Base-by-base conservation (phyloP, 1,284 basidiomycete genomes). In the Heterobasidion annosum region DNA sequence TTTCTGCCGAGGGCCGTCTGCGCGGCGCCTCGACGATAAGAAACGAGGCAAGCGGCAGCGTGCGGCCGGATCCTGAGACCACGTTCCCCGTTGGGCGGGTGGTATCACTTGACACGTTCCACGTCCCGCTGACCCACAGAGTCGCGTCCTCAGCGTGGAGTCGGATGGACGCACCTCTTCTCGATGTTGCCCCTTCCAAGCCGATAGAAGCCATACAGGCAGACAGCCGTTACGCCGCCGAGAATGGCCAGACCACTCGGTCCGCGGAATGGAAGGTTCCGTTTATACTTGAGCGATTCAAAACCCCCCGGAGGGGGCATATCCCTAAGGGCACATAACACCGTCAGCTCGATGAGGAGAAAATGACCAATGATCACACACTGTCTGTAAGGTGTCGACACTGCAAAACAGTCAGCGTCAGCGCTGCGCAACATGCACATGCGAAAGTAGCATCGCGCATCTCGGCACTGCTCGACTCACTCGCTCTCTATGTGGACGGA, bases 301-400 rank as follows among this genome's bases (percentile, higher is more conserved):
- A 97, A 99, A 5, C 96, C 96, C 60, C 93, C 95, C 49, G 84
- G 65, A 48, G 96, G 95, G 64, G 95, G 95, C 83, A 99, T 90
- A 69, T 99, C 96, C 73, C 96, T 98, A 67, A n/a, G 34, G 12
- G 13, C n/a, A 47, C 45, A 47, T n/a, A 43, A 43, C 13, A n/a
- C 8, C 0, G 37, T 50, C 58, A 55, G 52, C 57, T 16, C 12
- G 50, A 46, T 45, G 34, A 52, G 35, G 16, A 45, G 47, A 9
- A 48, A 12, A 3, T 12, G 48, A 9, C 12, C 33, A 35, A 34
- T 18, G n/a, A 12, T 12, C 58, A 71, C 83, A 58, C 65, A 88
- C 85, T 88, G 85, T 74, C 79, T 74, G 68, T 78, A 87, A 42
- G 75, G 76, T 50, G 74, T 67, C 56, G 83, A 79, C 85, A 88